These are phyloP conservation scores for Chlamydomonas urium DNA, from an alignment of 139 green algal species.

Conservation along the genomic window DNA sequence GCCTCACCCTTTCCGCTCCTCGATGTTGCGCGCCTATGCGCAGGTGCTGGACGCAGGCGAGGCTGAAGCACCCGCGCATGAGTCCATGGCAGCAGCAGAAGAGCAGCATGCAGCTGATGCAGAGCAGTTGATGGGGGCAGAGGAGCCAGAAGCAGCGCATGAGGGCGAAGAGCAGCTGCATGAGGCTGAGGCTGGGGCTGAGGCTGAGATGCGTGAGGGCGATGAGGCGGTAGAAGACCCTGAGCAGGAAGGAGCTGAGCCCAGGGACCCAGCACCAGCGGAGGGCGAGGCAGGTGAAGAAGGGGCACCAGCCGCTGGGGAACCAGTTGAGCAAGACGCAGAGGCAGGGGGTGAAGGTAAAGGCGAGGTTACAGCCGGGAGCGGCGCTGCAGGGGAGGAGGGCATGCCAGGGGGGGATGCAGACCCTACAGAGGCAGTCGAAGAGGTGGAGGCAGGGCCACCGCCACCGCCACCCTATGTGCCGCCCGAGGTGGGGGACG, in stretches of 20 bases:
- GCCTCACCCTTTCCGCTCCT: no score
- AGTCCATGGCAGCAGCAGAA: neutral
- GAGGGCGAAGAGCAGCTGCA: no score
- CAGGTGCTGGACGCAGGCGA: neutral
- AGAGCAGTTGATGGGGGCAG: neutral
- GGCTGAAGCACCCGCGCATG: neutral
- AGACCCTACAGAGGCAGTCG: neutral
- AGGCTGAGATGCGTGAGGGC: no score
- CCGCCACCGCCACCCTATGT: constrained; percentile 4
- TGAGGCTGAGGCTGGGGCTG: no score
- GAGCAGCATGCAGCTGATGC: neutral
- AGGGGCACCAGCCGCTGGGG: neutral
- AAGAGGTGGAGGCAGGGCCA: neutral
- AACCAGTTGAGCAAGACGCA: neutral
- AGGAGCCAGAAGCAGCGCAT: no score
- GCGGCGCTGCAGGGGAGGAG: no score
- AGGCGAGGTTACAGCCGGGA: neutral
- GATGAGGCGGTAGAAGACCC: no score
- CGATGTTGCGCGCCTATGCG: no score
- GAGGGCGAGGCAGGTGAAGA: neutral
- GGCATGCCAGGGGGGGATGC: neutral
- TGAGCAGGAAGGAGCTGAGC: no score
- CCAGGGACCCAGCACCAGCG: neutral
- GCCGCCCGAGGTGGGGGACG: constrained; percentile 30
- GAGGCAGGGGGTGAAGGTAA: neutral